Base-by-base conservation (phyloP, 1,284 basidiomycete species). In the Mycena sp. region DNA sequence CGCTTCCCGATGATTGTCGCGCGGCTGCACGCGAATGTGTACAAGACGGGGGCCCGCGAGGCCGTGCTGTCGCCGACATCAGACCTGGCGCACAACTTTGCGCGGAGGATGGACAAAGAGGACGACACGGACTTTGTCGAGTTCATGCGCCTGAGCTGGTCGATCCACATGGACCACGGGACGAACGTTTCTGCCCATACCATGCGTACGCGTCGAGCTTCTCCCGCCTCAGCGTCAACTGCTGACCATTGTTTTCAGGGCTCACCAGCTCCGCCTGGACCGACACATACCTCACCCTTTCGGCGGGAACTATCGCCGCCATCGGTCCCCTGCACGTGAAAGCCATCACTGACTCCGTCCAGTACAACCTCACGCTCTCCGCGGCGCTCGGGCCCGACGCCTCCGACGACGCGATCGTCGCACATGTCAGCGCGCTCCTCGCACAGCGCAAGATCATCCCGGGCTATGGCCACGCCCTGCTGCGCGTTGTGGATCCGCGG, bases 201-300 rank as follows among this genome's bases (percentile, higher is more conserved):
- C 2, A 50, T 50, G 56, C 56, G 56, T 49, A 50, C 28, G 56
- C n/a, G 28, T 12, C 35, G 10, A 40, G 19, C n/a, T 37, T 46
- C 17, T 17, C 4, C 26, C 17, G 7, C 29, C 25, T 6, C 19
- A 25, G 1, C 16, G 10, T 6, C 32, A 6, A 12, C 45, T 35
- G 11, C 23, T n/a, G 12, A 12, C 17, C 30, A 7, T 46, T 29
- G 26, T 26, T 21, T 46, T 11, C 21, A 58, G 56, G 56, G 9
- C 56, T 58, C 25, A 6, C 12, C 32, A 41, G 56, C 25, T 58
- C 56, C 29, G 56, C 56, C n/a, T 58, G 56, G 56, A 40, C 56
- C 12, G 56, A 58, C 5, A 12, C 32, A 7, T 49, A 46, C 43
- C n/a, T 30, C 3, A 50, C 32, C 10, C 16, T 50, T 14, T 44